Conservation (phyloP, 306 rosid genomes). For the Trifolium dubium region DNA sequence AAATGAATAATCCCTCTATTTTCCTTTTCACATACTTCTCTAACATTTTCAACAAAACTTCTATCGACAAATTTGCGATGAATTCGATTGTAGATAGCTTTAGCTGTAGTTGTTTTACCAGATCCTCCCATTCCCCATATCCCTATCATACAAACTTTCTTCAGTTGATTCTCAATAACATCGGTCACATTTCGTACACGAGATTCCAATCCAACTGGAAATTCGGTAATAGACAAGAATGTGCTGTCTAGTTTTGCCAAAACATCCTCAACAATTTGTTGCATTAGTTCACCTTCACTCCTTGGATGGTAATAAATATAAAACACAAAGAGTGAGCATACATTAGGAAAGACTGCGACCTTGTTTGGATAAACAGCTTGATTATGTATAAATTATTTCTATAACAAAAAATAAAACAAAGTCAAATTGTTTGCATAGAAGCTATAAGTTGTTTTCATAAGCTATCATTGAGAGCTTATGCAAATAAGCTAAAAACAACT, state of each 20-base stretch:
- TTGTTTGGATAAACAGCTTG: too few species aligned
- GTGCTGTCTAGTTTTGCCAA: neutral
- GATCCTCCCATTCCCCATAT: slow-evolving; percentile 38
- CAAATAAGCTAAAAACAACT: too few species aligned
- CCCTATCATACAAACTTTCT: neutral
- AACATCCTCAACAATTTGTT: neutral
- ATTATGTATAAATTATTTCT: too few species aligned
- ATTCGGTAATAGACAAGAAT: neutral
- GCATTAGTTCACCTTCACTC: neutral
- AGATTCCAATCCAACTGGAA: slow-evolving; percentile 21
- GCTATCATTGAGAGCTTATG: too few species aligned
- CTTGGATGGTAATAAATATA: too few species aligned
- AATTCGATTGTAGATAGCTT: neutral
- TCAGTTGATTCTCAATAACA: neutral
- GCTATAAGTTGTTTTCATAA: too few species aligned
- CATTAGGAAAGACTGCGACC: too few species aligned
- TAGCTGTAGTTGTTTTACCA: neutral
- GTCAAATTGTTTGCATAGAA: too few species aligned
- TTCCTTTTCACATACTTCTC: slow-evolving; percentile 18
- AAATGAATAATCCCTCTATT: slow-evolving; percentile 21
- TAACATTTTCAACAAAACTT: slow-evolving; percentile 28
- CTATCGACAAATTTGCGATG: neutral
- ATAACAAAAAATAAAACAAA: too few species aligned
- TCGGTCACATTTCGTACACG: neutral
- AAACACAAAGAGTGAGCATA: too few species aligned